Conservation (phyloP, 768 basidiomycete genomes). For the Gymnopilus dilepis region DNA sequence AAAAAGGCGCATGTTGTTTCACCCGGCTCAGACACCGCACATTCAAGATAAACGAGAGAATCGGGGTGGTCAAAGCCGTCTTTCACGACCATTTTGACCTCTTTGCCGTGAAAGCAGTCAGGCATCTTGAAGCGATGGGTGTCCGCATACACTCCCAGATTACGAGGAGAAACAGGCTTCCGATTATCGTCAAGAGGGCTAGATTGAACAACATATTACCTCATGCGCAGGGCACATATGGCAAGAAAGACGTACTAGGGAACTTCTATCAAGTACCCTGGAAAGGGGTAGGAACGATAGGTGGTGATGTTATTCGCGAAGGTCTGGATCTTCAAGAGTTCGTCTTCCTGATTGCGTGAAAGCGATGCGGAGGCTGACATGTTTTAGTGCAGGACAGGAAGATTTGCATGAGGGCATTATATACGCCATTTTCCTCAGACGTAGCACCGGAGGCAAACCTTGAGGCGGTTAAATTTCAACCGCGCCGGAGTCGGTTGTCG, state of each 20-base stretch:
- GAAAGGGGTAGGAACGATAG: neutral
- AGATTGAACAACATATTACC: neutral
- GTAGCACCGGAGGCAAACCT: neutral
- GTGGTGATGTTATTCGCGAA: neutral
- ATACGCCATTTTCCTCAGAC: too few relatives aligned
- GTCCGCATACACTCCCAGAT: neutral
- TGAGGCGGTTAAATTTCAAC: neutral
- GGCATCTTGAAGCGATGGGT: neutral
- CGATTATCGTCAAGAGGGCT: neutral
- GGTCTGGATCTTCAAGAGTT: too few relatives aligned
- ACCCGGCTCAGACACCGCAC: neutral
- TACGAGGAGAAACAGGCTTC: neutral
- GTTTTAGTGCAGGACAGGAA: too few relatives aligned
- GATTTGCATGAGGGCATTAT: too few relatives aligned
- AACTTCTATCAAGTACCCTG: neutral
- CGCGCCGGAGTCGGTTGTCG: neutral
- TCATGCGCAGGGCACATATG: neutral
- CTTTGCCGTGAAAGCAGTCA: neutral
- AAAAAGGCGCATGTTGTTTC: neutral
- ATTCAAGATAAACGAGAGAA: neutral
- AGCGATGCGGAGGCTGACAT: too few relatives aligned
- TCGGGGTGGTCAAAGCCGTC: neutral
- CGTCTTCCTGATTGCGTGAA: neutral
- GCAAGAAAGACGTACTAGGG: neutral
- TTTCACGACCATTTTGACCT: neutral